Evolutionary conservation across 2,329 filamentous ascomycete genomes (phyloP), one percentile per base, ranked within the genome.

Genomic region (Neofusicoccum kwambonambiense): DNA sequence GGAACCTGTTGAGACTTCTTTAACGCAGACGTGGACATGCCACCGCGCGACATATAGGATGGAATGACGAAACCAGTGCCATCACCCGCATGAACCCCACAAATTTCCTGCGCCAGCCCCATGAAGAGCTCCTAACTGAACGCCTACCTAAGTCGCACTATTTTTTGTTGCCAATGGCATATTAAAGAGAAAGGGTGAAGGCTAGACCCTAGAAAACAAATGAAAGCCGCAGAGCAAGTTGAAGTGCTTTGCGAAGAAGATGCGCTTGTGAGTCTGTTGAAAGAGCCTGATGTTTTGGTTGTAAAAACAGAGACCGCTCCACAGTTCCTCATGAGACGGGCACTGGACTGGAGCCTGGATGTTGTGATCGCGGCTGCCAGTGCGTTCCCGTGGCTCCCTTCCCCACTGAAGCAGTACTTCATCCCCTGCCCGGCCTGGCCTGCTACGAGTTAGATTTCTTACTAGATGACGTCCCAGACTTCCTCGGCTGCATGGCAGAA

Each of bases 401-500:
- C 58, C 57, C 47, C 57, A 47, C 56, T 13, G 47, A 61, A 67
- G 64, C 56, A 47, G 27, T 31, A 45, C 54, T 65, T 54, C 64
- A 19, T 56, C 50, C 17, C 41, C 37, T 65, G 49, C 54, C 27
- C 45, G 3, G 6, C 12, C 51, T 31, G 52, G 35, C 39, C 22
- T 57, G 44, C 12, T 27, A 44, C 27, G 3, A 13, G 52, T 52
- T 17, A 39, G 19, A n/a, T n/a, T 64, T 42, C 35, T 1, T 17
- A n/a, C 27, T 88, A 99, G 73, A 97, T 86, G 71, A 99, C 91
- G 75, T 92, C 89, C 95, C 95, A 99, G 41, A 90, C 90, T 78
- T 99, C 95, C 80, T 99, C 95, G 49, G 93, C 94, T 45, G 94
- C 95, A 79, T 99, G 95, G 80, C 95, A 98, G 84, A 99, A 98